Evolutionary conservation across 306 rosid species (phyloP).

Genomic region (Senna siamea): DNA sequence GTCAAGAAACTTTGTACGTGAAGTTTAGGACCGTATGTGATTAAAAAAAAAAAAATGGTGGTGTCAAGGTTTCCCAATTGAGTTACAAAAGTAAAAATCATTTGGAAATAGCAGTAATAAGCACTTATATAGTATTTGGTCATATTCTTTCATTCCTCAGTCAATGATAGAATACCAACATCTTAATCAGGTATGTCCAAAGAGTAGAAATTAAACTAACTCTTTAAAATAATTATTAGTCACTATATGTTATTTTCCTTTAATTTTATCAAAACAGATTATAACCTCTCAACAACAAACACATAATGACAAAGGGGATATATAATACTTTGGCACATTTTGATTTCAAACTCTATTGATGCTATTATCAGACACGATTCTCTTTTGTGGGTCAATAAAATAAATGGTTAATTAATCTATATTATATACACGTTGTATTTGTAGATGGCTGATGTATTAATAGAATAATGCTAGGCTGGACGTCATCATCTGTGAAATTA

Average conservation of each 20-base stretch:
- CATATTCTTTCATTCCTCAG: not conserved
- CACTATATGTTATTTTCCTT: not conserved
- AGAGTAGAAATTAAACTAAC: constrained; percentile 4
- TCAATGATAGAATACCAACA: constrained; percentile 13
- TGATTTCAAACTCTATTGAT: constrained; percentile 22
- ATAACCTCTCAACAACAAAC: constrained; percentile 16
- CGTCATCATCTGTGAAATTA: constrained; percentile 51
- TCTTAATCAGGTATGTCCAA: constrained; percentile 5
- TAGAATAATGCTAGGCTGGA: constrained; percentile 45
- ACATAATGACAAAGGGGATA: constrained; percentile 9
- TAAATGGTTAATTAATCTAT: constrained; percentile 28
- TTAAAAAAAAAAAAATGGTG: too few species aligned
- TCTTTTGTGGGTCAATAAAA: constrained; percentile 47
- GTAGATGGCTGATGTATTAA: constrained; percentile 37
- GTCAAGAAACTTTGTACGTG: too few species aligned
- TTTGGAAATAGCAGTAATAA: too few species aligned
- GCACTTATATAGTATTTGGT: too few species aligned
- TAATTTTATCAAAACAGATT: constrained; percentile 11
- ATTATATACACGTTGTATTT: constrained; percentile 28
- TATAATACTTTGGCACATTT: not conserved
- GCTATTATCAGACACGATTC: constrained; percentile 53
- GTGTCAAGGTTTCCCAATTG: too few species aligned
- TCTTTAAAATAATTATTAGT: not conserved
- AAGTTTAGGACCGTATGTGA: too few species aligned
- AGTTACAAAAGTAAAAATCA: too few species aligned